Conservation (phyloP, 441 rosid species). For the Adansonia rubrostipa region DNA sequence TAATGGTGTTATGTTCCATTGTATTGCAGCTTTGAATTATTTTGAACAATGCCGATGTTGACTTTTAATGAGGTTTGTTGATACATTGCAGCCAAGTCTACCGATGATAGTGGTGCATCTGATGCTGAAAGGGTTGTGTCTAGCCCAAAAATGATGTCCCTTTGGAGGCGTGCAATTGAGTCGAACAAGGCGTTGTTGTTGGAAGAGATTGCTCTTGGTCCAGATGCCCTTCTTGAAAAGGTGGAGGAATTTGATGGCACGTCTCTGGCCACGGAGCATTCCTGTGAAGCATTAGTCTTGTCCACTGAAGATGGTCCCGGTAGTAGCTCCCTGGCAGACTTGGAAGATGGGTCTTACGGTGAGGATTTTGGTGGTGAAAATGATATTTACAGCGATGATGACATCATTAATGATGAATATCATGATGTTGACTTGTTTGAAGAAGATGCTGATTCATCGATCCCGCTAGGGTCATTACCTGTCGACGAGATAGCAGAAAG, state of each 20-base stretch:
- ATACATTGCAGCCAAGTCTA: conserved; percentile 35
- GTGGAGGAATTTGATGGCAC: conserved; percentile 76
- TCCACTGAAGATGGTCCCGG: conserved; percentile 41
- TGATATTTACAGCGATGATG: conserved; percentile 36
- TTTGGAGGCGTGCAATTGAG: conserved; percentile 76
- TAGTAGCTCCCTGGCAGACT: conserved; percentile 31
- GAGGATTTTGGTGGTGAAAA: conserved; percentile 35
- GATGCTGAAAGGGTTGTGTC: conserved; percentile 42
- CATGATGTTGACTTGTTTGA: conserved; percentile 42
- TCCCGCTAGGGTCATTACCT: conserved; percentile 64
- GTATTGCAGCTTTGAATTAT: conserved; percentile 1
- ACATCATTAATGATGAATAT: conserved; percentile 45
- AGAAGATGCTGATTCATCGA: conserved; percentile 35
- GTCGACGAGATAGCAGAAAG: conserved; percentile 62
- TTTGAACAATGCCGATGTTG: background rate
- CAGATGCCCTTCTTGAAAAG: conserved; percentile 64
- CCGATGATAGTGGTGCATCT: conserved; percentile 26
- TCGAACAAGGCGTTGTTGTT: conserved; percentile 67
- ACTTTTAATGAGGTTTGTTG: conserved; percentile 22
- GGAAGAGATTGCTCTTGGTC: conserved; percentile 59
- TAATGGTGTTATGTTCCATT: background rate
- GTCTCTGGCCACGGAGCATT: conserved; percentile 74
- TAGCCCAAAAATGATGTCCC: conserved; percentile 76
- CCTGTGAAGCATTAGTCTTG: conserved; percentile 61
- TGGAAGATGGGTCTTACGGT: conserved; percentile 34